phyloP scores from a whole-genome alignment of 805 yeast genomes.

The Yarrowia porcina region DNA sequence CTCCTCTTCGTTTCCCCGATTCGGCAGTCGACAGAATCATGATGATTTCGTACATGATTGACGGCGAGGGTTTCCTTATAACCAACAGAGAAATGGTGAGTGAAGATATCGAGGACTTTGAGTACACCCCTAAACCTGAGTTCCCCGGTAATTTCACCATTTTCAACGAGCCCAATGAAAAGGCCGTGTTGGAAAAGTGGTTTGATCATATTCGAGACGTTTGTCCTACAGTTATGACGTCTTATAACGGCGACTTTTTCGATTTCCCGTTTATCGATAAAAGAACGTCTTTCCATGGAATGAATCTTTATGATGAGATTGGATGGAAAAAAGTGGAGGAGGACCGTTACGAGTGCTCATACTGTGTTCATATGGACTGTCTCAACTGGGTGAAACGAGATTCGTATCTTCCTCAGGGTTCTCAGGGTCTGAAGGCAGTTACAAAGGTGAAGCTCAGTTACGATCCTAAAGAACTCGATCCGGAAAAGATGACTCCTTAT shows the following conservation, averaged over 20 bases:
- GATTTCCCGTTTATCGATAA: conserved; percentile 99
- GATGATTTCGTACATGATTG: conserved; percentile 99
- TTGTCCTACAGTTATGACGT: conserved; percentile 94
- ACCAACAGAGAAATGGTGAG: conserved; percentile 93
- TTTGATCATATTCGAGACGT: conserved; percentile 88
- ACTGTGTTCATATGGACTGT: conserved; percentile 97
- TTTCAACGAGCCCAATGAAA: conserved; percentile 85
- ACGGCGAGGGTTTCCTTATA: conserved; percentile 91
- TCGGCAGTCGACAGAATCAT: conserved; percentile 84
- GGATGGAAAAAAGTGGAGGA: conserved; percentile 94
- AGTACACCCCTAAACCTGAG: conserved; percentile 96
- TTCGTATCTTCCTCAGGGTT: conserved; percentile 95
- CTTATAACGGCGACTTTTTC: conserved; percentile 97
- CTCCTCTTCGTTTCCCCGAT: conserved; percentile 94
- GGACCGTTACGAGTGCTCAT: conserved; percentile 87
- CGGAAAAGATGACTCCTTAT: conserved; percentile 97
- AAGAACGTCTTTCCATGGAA: conserved; percentile 75
- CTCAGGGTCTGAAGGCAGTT: conserved; percentile 97
- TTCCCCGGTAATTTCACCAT: conserved; percentile 86
- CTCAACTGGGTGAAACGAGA: conserved; percentile 98
- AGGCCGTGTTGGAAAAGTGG: conserved; percentile 66
- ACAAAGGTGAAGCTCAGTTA: conserved; percentile 94
- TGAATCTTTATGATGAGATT: conserved; percentile 86
- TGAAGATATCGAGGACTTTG: conserved; percentile 94
- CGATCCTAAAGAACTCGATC: conserved; percentile 94